phyloP scores from a whole-genome alignment of 345 rosid genomes.

The Hibiscus tridactylites region DNA sequence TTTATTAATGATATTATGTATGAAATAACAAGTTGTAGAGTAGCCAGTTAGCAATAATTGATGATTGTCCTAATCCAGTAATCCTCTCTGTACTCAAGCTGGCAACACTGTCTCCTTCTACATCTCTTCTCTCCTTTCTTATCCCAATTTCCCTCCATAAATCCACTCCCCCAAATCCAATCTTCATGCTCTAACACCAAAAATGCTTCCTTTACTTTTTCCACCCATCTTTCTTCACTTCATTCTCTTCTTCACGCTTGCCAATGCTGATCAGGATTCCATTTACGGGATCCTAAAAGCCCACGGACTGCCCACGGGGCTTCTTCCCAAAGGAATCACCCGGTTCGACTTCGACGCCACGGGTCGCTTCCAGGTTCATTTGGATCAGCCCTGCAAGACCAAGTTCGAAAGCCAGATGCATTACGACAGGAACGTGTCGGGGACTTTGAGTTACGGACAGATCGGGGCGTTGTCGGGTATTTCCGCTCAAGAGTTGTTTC shows the following conservation, averaged over 20 bases:
- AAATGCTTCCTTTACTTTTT: slow-evolving; percentile 13
- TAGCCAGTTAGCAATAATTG: not conserved
- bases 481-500: slow-evolving; percentile 70
- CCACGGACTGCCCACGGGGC: slow-evolving; percentile 76
- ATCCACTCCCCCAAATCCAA: slow-evolving; percentile 28
- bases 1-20: too few species aligned
- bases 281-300: slow-evolving; percentile 51
- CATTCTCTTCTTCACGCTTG: slow-evolving; percentile 13
- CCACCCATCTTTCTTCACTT: not conserved
- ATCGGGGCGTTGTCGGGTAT: slow-evolving; percentile 64
- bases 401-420: slow-evolving; percentile 78
- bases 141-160: slow-evolving; percentile 17
- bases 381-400: slow-evolving; percentile 83
- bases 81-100: slow-evolving; percentile 59
- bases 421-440: slow-evolving; percentile 67
- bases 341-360: slow-evolving; percentile 37
- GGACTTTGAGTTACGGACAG: slow-evolving; percentile 48
- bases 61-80: slow-evolving; percentile 11
- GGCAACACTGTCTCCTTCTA: slow-evolving; percentile 42
- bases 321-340: slow-evolving; percentile 70
- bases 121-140: slow-evolving; percentile 20
- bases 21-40: not conserved
- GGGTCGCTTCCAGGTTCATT: slow-evolving; percentile 60
- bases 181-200: slow-evolving; percentile 4
- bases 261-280: slow-evolving; percentile 23